Conservation (phyloP, 768 basidiomycete genomes). For the Hypsizygus marmoreus region DNA sequence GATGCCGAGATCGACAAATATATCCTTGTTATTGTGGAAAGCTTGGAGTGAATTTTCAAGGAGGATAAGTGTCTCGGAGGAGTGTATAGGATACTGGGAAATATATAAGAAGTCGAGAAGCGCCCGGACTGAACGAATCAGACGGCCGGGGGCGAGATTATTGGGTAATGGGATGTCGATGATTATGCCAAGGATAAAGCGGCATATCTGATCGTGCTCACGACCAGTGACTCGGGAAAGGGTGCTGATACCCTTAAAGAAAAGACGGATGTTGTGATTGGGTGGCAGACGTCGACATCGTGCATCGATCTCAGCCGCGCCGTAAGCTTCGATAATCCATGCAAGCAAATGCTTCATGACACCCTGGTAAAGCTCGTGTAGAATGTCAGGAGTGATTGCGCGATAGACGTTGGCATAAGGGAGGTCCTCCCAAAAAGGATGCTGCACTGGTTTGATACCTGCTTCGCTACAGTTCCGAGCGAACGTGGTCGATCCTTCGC, state of each 20-base stretch:
- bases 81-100: constrained; percentile 35
- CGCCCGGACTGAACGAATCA: constrained; percentile 28
- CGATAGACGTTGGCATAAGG: constrained; percentile 27
- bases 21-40: constrained; percentile 39
- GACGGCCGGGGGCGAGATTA: constrained; percentile 8
- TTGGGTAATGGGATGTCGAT: constrained; percentile 20
- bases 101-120: constrained; percentile 42
- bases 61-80: constrained; percentile 22
- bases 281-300: constrained; percentile 31
- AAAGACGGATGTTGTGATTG: constrained; percentile 34
- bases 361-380: constrained; percentile 38
- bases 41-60: constrained; percentile 25
- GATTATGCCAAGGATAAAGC: constrained; percentile 31
- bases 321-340: constrained; percentile 29
- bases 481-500: constrained; percentile 16
- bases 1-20: constrained; percentile 35
- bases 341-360: constrained; percentile 32
- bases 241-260: constrained; percentile 35
- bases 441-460: constrained; percentile 25
- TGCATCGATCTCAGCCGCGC: constrained; percentile 37
- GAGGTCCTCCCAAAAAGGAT: constrained; percentile 28
- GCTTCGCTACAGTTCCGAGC: constrained; percentile 15
- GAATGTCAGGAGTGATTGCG: constrained; percentile 32
- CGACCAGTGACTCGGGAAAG: constrained; percentile 33
- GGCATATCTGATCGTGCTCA: constrained; percentile 35